phyloP scores from a whole-genome alignment of 345 rosid species.

The Acer negundo region DNA sequence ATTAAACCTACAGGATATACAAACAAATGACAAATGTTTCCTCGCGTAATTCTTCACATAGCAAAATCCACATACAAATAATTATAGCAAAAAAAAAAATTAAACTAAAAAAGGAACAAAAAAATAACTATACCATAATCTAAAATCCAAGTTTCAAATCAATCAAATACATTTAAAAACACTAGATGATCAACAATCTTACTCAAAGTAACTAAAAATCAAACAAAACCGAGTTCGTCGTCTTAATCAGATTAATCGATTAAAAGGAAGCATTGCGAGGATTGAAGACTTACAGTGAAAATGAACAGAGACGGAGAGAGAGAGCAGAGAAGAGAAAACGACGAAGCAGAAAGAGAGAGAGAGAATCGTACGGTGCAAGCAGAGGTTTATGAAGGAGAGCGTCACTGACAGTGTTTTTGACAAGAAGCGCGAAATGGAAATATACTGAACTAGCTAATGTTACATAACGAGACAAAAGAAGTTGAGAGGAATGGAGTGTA shows the following conservation, averaged over 20 bases:
- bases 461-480: too few species aligned
- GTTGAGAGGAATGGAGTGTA: background rate
- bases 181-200: background rate
- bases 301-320: background rate
- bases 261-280: background rate
- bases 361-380: background rate
- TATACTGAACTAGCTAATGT: background rate
- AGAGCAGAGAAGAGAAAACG: background rate
- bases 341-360: background rate
- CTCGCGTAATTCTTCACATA: background rate
- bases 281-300: background rate
- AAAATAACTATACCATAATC: background rate
- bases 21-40: background rate
- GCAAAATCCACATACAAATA: background rate
- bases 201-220: background rate
- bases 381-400: background rate
- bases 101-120: background rate
- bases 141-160: background rate
- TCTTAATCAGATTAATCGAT: background rate
- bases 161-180: background rate
- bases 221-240: background rate
- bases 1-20: background rate
- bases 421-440: conserved; percentile 11
- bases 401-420: background rate
- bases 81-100: too few species aligned